Conservation (phyloP, 2,329 filamentous ascomycete genomes). For the Hypoxylon sp. region DNA sequence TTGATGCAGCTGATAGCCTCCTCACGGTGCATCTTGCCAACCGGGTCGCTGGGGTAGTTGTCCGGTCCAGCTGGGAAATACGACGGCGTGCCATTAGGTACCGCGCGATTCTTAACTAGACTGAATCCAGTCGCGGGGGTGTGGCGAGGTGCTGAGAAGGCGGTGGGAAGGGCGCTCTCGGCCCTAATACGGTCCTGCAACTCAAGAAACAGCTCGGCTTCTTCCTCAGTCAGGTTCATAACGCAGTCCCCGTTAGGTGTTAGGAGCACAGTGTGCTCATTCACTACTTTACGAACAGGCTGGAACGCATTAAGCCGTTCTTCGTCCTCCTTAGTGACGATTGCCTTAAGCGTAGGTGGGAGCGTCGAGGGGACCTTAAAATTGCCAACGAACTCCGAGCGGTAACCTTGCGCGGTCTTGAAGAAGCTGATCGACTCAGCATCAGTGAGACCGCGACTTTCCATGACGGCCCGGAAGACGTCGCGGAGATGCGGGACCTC, state of each 20-base stretch:
- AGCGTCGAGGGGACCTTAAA: constrained; percentile 51
- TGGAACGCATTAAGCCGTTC: constrained; percentile 68
- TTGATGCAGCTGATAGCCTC: constrained; percentile 78
- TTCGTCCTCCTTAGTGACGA: constrained; percentile 69
- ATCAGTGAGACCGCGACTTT: constrained; percentile 54
- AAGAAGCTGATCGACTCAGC: constrained; percentile 59
- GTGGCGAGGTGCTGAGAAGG: constrained; percentile 70
- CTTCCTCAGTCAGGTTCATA: constrained; percentile 76
- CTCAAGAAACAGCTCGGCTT: constrained; percentile 78
- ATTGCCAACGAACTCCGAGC: constrained; percentile 53
- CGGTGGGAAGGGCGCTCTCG: constrained; percentile 66
- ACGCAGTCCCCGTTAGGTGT: constrained; percentile 83
- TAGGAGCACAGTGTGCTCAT: constrained; percentile 77
- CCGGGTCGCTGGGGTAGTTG: constrained; percentile 68
- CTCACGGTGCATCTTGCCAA: constrained; percentile 76
- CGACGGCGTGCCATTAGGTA: constrained; percentile 73
- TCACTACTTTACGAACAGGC: constrained; percentile 73
- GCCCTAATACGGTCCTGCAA: constrained; percentile 73
- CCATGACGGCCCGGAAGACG: constrained; percentile 58
- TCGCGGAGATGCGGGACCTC: constrained; percentile 54
- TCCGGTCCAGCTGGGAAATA: constrained; percentile 69
- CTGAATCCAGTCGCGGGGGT: constrained; percentile 71
- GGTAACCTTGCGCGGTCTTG: constrained; percentile 55
- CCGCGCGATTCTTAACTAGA: constrained; percentile 74
- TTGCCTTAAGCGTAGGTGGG: constrained; percentile 60